These are phyloP conservation scores for Xylaria sp. DNA, from an alignment of 2,329 filamentous ascomycete species.

Conservation along the genomic window DNA sequence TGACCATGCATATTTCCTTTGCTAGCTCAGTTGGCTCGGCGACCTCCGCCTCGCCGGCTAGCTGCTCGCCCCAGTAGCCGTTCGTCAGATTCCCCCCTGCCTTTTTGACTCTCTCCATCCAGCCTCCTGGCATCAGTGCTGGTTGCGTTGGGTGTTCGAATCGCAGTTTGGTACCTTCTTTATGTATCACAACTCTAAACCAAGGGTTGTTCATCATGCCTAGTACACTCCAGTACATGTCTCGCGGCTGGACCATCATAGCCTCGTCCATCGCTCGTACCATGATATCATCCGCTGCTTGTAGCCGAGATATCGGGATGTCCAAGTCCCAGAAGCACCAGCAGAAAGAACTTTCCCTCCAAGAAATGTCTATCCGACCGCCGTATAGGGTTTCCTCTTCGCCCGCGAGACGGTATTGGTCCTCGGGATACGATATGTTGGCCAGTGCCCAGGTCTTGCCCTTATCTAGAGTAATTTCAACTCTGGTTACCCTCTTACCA, in stretches of 20 bases:
- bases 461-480: conserved; percentile 85
- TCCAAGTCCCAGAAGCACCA: conserved; percentile 93
- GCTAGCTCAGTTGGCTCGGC: conserved; percentile 59
- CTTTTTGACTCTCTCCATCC: conserved; percentile 94
- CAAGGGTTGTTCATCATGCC: conserved; percentile 99
- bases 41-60: conserved; percentile 62
- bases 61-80: conserved; percentile 83
- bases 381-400: conserved; percentile 75
- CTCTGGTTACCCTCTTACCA: conserved; percentile 82
- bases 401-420: conserved; percentile 75
- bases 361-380: conserved; percentile 81
- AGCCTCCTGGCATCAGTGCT: conserved; percentile 79
- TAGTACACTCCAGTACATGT: conserved; percentile 96
- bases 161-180: conserved; percentile 70
- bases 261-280: conserved; percentile 91
- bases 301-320: conserved; percentile 71
- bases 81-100: conserved; percentile 82
- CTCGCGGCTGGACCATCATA: conserved; percentile 85
- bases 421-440: conserved; percentile 84
- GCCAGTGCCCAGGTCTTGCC: conserved; percentile 84
- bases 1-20: conserved; percentile 81
- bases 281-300: conserved; percentile 75
- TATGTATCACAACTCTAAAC: conserved; percentile 83
- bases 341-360: conserved; percentile 84
- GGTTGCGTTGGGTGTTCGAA: conserved; percentile 94